phyloP scores from a whole-genome alignment of 768 basidiomycete genomes.

The Lactarius quietus region DNA sequence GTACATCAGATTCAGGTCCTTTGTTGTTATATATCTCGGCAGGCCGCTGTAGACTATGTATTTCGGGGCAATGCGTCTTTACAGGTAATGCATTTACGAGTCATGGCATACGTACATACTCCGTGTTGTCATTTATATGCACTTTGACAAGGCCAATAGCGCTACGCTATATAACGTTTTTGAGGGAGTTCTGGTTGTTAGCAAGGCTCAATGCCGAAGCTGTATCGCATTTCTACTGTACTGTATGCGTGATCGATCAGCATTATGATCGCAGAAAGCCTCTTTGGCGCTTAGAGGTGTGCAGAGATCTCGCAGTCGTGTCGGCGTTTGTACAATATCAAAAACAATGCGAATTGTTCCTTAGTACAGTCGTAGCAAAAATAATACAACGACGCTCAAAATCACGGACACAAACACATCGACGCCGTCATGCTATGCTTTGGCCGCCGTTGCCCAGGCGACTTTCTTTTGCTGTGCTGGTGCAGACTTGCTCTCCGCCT shows the following conservation, averaged over 20 bases:
- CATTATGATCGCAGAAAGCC: not conserved
- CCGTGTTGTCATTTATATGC: not conserved
- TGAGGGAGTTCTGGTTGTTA: no score
- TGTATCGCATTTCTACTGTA: not conserved
- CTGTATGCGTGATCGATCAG: not conserved
- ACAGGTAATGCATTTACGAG: not conserved
- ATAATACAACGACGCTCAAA: not conserved
- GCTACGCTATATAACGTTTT: no score
- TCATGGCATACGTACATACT: not conserved
- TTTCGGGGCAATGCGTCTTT: not conserved
- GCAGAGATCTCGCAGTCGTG: not conserved
- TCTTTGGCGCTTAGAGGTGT: not conserved
- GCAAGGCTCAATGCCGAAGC: not conserved
- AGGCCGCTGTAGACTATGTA: not conserved
- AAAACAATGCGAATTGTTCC: not conserved
- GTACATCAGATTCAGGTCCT: not conserved
- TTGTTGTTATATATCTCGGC: not conserved
- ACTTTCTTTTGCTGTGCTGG: slow-evolving; percentile 23
- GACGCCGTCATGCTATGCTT: slow-evolving; percentile 1
- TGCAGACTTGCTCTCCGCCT: slow-evolving; percentile 17
- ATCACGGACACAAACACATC: not conserved
- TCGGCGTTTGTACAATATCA: not conserved
- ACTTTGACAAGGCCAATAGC: no score
- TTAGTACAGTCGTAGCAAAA: not conserved
- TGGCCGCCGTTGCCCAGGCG: slow-evolving; percentile 19